phyloP scores from a whole-genome alignment of 805 yeast species.

The Myxozyma neotropica region DNA sequence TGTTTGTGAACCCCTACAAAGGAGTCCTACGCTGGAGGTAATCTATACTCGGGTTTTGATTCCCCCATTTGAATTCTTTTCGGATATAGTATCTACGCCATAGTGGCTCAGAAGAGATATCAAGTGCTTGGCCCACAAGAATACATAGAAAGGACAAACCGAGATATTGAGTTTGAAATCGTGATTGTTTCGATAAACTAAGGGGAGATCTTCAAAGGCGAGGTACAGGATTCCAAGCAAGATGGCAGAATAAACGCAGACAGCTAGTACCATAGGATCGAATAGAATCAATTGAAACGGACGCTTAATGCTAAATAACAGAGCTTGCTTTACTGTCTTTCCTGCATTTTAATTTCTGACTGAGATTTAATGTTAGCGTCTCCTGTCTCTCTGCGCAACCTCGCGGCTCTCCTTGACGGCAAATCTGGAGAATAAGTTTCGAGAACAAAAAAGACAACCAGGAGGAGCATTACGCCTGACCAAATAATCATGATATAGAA shows the following conservation, averaged over 20 bases:
- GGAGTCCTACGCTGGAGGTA: slow-evolving; percentile 46
- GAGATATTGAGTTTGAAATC: slow-evolving; percentile 56
- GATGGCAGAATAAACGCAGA: slow-evolving; percentile 60
- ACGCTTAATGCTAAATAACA: slow-evolving; percentile 53
- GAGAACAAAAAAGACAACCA: slow-evolving; percentile 54
- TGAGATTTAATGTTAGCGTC: slow-evolving; percentile 47
- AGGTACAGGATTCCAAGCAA: slow-evolving; percentile 59
- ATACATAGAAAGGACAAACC: slow-evolving; percentile 65
- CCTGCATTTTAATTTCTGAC: slow-evolving; percentile 42
- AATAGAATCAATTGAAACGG: slow-evolving; percentile 52
- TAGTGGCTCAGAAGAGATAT: slow-evolving; percentile 53
- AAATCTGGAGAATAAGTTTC: slow-evolving; percentile 90
- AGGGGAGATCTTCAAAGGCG: slow-evolving; percentile 62
- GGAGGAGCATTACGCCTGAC: slow-evolving; percentile 16
- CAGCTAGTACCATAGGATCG: slow-evolving; percentile 58
- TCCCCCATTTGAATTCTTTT: slow-evolving; percentile 53
- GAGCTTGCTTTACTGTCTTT: slow-evolving; percentile 45
- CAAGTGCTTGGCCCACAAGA: slow-evolving; percentile 53
- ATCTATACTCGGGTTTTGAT: slow-evolving; percentile 52
- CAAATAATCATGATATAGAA: slow-evolving; percentile 54
- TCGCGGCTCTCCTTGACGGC: slow-evolving; percentile 63
- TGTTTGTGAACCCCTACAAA: too few species aligned
- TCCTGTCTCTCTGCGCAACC: slow-evolving; percentile 52
- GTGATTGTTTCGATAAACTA: slow-evolving; percentile 54
- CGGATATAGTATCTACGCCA: slow-evolving; percentile 60